These are phyloP conservation scores for Boletus rubroflammeus DNA, from an alignment of 768 basidiomycete species.

Conservation along the genomic window DNA sequence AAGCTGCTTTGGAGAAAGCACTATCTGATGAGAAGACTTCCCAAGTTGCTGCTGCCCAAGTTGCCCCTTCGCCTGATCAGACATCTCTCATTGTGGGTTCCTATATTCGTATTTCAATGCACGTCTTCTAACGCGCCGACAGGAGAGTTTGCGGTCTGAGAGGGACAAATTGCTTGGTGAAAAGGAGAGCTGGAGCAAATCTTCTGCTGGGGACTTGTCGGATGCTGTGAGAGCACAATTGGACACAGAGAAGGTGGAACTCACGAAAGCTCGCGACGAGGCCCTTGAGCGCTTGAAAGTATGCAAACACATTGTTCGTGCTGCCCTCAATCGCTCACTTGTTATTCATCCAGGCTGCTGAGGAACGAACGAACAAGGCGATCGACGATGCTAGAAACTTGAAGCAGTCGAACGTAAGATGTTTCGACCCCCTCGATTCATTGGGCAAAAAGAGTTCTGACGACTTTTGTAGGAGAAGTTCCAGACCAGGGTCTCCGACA, in stretches of 20 bases:
- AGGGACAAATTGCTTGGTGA: slow-evolving; percentile 60
- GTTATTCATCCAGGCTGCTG: slow-evolving; percentile 32
- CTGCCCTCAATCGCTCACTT: neutral
- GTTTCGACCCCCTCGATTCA: neutral
- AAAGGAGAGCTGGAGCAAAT: slow-evolving; percentile 41
- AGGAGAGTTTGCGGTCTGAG: slow-evolving; percentile 57
- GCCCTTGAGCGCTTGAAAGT: slow-evolving; percentile 60
- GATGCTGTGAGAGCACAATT: slow-evolving; percentile 39
- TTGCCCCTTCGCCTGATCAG: slow-evolving; percentile 21
- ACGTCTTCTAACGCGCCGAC: neutral
- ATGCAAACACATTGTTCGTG: neutral
- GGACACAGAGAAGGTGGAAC: slow-evolving; percentile 59
- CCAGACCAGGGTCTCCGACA: slow-evolving; percentile 48
- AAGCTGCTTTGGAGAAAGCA: slow-evolving; percentile 36
- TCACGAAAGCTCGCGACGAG: slow-evolving; percentile 58
- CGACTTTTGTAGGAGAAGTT: slow-evolving; percentile 52
- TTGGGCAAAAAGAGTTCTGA: neutral
- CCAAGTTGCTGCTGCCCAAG: slow-evolving; percentile 14
- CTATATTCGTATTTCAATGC: neutral
- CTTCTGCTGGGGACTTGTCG: slow-evolving; percentile 21
- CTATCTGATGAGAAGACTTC: slow-evolving; percentile 37
- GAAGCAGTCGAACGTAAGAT: slow-evolving; percentile 31
- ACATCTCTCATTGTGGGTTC: slow-evolving; percentile 33
- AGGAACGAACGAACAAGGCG: slow-evolving; percentile 43
- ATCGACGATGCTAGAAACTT: slow-evolving; percentile 42